Evolutionary conservation across 108 stramenopile genomes (phyloP), one percentile per base, ranked within the genome.

Genomic region (Aurantiochytrium sp.): DNA sequence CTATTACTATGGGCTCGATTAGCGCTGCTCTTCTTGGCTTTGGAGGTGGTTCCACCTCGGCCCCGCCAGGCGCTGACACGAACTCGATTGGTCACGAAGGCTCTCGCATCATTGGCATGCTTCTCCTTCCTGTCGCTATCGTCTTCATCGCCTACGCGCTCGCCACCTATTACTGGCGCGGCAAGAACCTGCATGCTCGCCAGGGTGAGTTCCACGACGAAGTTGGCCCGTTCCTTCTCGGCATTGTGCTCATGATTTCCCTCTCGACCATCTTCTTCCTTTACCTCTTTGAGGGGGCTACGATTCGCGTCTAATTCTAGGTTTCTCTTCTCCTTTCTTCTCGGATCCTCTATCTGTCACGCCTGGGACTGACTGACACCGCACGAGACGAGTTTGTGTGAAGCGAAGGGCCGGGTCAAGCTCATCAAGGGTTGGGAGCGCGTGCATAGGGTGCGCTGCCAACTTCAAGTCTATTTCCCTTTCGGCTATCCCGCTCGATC

Each of bases 11-110:
- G 47, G 94, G 93, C 69, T 93, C 96, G 55, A 94, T 97, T 87
- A 95, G 96, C 10, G 92, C 95, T 25, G 96, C 94, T n/a, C 94
- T 97, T 58, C 92, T 97, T 14, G 95, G 96, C 44, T 96, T 96
- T 91, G 95, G 57, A 12, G 87, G 87, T 18, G 87, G n/a, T 14
- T 16, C 47, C 14, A 19, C 14, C 16, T 35, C 35, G 18, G 64
- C 25, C 21, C 35, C 64, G 6, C 64, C 95, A 57, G 95, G 97
- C 87, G 95, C 96, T 8, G 92, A 93, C 43, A 95, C 93, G 25
- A 94, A 96, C 64, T 91, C 96, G 19, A 94, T 95, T 42, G 95
- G 96, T 89, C 95, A 44, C 19, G 72, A 44, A 5, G 87, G 53
- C 29, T n/a, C 87, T 5, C 53, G 35, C 25, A 23, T 87, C 5